These are phyloP conservation scores for Diutina neorugosa DNA, from an alignment of 1,139 yeast species.

Conservation along the genomic window DNA sequence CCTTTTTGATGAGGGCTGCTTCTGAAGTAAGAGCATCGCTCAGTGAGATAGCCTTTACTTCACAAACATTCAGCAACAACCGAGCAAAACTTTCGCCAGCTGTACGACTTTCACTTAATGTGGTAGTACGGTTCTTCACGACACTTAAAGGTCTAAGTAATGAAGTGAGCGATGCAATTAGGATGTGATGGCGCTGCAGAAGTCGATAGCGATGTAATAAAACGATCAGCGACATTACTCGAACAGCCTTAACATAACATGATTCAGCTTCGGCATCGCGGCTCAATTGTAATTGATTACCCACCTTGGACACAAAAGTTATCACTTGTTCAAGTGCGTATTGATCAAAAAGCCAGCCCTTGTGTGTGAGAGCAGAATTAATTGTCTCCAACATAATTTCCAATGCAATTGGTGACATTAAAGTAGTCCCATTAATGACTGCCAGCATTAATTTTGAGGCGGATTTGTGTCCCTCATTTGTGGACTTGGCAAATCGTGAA, in stretches of 20 bases:
- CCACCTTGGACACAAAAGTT: conserved; percentile 13
- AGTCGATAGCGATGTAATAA: conserved; percentile 61
- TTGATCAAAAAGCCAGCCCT: conserved; percentile 55
- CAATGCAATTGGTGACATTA: conserved; percentile 4
- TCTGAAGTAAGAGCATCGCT: conserved; percentile 38
- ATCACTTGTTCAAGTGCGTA: conserved; percentile 47
- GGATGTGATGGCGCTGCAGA: conserved; percentile 59
- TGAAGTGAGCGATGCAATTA: conserved; percentile 35
- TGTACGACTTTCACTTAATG: conserved; percentile 16
- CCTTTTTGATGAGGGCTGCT: conserved; percentile 40
- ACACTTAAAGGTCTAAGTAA: conserved; percentile 35
- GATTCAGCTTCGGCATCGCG: conserved; percentile 7
- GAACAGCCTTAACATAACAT: conserved; percentile 24
- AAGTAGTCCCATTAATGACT: not conserved
- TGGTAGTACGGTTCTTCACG: conserved; percentile 19
- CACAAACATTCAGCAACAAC: conserved; percentile 57
- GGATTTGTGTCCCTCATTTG: not conserved
- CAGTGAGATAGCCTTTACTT: conserved; percentile 19
- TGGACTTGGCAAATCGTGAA: not conserved
- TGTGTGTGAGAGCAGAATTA: conserved; percentile 10
- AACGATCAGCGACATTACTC: conserved; percentile 41
- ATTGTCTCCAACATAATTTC: conserved; percentile 5
- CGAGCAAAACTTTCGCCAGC: conserved; percentile 22
- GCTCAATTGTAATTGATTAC: conserved; percentile 6
- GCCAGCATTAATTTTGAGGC: not conserved